A percentile compares a stretch with the other conserved stretches of the same genome.
Conservation (phyloP, 768 basidiomycete genomes). For the Lactarius sp. region DNA sequence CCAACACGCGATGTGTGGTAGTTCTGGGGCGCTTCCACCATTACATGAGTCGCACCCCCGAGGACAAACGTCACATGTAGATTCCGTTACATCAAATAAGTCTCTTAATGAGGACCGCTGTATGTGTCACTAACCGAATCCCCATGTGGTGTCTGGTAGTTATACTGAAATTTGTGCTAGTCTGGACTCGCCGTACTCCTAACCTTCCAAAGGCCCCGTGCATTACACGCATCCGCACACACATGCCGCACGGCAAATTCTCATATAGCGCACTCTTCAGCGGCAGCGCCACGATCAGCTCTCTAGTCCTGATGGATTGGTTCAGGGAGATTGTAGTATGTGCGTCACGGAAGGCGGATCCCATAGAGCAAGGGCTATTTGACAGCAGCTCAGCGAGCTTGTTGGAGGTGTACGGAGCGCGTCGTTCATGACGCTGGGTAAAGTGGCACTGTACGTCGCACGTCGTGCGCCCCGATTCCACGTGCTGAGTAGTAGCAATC, state of each 20-base stretch:
- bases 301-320: slow-evolving; percentile 3
- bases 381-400: slow-evolving; percentile 16
- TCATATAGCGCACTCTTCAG: neutral
- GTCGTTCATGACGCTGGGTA: slow-evolving; percentile 15
- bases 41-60: neutral
- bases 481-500: too few relatives aligned
- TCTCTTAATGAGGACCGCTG: slow-evolving; percentile 3
- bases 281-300: too few relatives aligned
- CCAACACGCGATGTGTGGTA: too few relatives aligned
- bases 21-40: too few relatives aligned
- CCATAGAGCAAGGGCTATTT: slow-evolving; percentile 9
- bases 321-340: slow-evolving; percentile 12
- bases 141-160: neutral
- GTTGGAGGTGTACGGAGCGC: slow-evolving; percentile 12
- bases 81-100: neutral
- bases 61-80: slow-evolving; percentile 5
- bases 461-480: neutral
- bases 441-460: slow-evolving; percentile 17
- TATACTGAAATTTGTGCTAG: neutral
- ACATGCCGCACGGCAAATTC: slow-evolving; percentile 4
- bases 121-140: neutral
- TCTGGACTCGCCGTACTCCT: slow-evolving; percentile 16
- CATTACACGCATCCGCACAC: slow-evolving; percentile 1
- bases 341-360: slow-evolving; percentile 1
- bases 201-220: neutral